Evolutionary conservation across 768 basidiomycete genomes (phyloP).

Genomic region (Tubosaeta sp.): DNA sequence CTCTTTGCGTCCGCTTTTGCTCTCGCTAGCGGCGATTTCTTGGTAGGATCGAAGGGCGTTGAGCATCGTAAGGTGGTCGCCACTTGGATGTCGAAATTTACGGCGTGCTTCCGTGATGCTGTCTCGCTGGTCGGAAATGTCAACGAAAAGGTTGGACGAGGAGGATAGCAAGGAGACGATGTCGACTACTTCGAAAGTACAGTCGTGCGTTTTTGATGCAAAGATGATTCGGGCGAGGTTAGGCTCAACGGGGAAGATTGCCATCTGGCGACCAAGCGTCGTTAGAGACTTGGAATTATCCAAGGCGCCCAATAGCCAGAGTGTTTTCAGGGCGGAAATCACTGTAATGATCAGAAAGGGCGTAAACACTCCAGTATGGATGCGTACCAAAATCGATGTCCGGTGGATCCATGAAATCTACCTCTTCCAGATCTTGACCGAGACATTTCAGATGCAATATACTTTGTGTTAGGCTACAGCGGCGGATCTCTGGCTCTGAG

Average conservation of each 20-base stretch:
- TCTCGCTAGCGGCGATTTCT: constrained; percentile 51
- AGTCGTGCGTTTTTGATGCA: constrained; percentile 68
- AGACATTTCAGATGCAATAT: constrained; percentile 85
- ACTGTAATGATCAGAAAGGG: constrained; percentile 36
- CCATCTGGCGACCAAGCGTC: constrained; percentile 74
- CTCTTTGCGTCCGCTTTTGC: constrained; percentile 46
- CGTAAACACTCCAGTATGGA: too few relatives aligned
- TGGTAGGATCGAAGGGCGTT: constrained; percentile 82
- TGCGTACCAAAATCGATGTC: constrained; percentile 69
- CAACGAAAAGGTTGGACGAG: constrained; percentile 78
- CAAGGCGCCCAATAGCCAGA: constrained; percentile 80
- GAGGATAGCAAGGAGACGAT: constrained; percentile 82
- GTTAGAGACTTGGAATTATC: constrained; percentile 65
- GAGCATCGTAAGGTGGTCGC: constrained; percentile 89
- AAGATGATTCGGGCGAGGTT: constrained; percentile 73
- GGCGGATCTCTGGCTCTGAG: constrained; percentile 85
- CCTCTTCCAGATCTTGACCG: constrained; percentile 70
- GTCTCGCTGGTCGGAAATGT: constrained; percentile 72
- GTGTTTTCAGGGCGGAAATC: constrained; percentile 57
- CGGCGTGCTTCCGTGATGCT: constrained; percentile 61
- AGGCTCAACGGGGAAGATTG: constrained; percentile 90
- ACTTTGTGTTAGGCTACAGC: constrained; percentile 79
- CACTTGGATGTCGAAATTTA: constrained; percentile 78
- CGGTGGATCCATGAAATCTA: constrained; percentile 89
- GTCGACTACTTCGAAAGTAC: constrained; percentile 74